A percentile compares a stretch with the other conserved stretches of the same genome.
These are phyloP conservation scores for Hanseniaspora lindneri DNA, from an alignment of 805 yeast genomes.

Conservation along the genomic window DNA sequence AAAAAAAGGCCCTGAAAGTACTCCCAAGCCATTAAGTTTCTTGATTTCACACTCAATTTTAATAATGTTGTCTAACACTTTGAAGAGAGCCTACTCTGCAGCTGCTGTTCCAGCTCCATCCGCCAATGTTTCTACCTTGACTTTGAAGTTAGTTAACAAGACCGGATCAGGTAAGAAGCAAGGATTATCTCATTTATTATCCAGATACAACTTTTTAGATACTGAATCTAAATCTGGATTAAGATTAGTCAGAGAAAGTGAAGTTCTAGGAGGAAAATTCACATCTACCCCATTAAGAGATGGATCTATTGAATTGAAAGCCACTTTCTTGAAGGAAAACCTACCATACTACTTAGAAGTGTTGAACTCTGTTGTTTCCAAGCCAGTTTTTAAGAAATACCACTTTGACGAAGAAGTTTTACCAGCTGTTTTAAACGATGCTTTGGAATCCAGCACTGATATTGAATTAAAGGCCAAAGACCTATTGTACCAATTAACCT, in stretches of 20 bases:
- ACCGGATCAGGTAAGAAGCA: constrained; percentile 57
- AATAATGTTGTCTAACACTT: constrained; percentile 16
- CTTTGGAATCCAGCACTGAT: constrained; percentile 28
- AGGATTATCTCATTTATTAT: constrained; percentile 76
- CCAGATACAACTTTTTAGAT: constrained; percentile 74
- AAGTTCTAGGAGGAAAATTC: constrained; percentile 79
- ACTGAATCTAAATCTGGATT: constrained; percentile 75
- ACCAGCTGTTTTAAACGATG: constrained; percentile 63
- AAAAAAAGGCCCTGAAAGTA: too few relatives aligned
- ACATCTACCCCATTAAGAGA: constrained; percentile 68
- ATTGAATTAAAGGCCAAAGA: constrained; percentile 55
- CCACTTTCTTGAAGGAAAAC: constrained; percentile 74
- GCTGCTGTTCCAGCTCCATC: constrained; percentile 45
- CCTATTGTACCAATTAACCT: constrained; percentile 65
- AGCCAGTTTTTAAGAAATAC: constrained; percentile 67
- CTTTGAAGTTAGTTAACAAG: constrained; percentile 79
- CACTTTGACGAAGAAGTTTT: constrained; percentile 71
- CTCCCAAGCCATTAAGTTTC: background rate
- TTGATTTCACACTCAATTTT: background rate
- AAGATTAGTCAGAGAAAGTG: constrained; percentile 88
- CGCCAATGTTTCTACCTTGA: constrained; percentile 59
- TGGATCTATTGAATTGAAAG: constrained; percentile 53
- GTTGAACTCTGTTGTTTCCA: constrained; percentile 58
- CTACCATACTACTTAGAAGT: constrained; percentile 87
- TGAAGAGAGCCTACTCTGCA: constrained; percentile 29